These are phyloP conservation scores for Thermomyces lanuginosus DNA, from an alignment of 2,329 filamentous ascomycete genomes.

Conservation along the genomic window DNA sequence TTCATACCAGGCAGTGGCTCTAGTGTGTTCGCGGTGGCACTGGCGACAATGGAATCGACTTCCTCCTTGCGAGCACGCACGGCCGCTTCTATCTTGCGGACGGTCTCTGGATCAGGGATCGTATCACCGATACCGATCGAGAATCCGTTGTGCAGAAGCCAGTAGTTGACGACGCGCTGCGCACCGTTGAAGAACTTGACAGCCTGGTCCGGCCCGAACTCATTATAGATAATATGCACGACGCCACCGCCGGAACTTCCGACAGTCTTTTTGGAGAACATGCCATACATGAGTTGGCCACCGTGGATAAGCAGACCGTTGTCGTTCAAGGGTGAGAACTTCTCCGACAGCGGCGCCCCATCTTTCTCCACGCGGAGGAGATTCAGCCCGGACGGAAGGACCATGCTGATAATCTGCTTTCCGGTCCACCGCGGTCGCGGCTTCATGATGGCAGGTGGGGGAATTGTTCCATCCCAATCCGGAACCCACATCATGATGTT, in stretches of 20 bases:
- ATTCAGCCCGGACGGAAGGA: constrained; percentile 76
- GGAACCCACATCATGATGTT: constrained; percentile 96
- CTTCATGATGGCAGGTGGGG: constrained; percentile 83
- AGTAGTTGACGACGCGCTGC: constrained; percentile 90
- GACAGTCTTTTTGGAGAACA: constrained; percentile 85
- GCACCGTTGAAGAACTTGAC: constrained; percentile 94
- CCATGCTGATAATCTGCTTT: constrained; percentile 92
- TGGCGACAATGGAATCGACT: constrained; percentile 56
- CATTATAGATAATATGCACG: constrained; percentile 91
- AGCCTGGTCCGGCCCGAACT: constrained; percentile 68
- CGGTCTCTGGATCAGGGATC: constrained; percentile 74
- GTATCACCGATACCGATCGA: constrained; percentile 98
- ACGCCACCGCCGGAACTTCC: constrained; percentile 83
- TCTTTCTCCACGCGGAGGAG: constrained; percentile 50
- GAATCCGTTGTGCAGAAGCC: constrained; percentile 90
- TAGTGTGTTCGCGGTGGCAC: constrained; percentile 70
- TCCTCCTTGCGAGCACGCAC: constrained; percentile 69
- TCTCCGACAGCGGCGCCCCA: constrained; percentile 35
- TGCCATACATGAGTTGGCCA: constrained; percentile 77
- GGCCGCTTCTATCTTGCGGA: constrained; percentile 65
- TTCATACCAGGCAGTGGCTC: constrained; percentile 98
- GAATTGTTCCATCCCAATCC: constrained; percentile 90
- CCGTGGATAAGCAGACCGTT: constrained; percentile 68
- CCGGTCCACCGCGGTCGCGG: constrained; percentile 89
- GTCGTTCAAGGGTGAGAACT: constrained; percentile 51